Base-by-base conservation (phyloP, 2,329 filamentous ascomycete species). In the Nothomitra cinnamomea region DNA sequence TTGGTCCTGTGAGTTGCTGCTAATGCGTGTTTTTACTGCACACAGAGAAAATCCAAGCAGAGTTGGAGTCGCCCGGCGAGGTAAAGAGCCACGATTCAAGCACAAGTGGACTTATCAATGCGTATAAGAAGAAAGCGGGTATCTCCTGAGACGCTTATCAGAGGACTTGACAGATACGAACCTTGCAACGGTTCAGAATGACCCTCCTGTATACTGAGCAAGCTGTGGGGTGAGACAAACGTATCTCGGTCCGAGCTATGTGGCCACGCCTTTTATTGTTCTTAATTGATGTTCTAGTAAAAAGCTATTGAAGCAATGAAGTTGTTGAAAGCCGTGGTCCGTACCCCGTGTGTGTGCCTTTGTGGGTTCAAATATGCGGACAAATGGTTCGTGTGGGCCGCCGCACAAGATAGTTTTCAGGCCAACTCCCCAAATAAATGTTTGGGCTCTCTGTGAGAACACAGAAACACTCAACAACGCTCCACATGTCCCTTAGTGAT, bases 81-180 rank as follows among this genome's bases (percentile, higher is more conserved):
- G 81, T 81, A 53, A 72, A 73, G 56, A 78, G 77, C 55, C 92
- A 98, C 70, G 92, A 98, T 68, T 73, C 80, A 57, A 92, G 85
- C 62, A 98, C 92, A 10, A 87, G 82, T 58, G 87, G 89, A 25
- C 75, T 98, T 60, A 88, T 98, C 69, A 83, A 83, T 56, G 87
- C 86, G 8, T 98, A 95, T 75, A 95, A 95, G 83, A 81, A 83
- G 72, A 81, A 78, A 75, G 69, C 76, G 53, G 69, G 70, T 56
- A 64, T 73, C 58, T 64, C n/a, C n/a, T n/a, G n/a, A n/a, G n/a
- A 50, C 8, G 24, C 42, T 13, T 21, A 2, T 8, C 8, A 45
- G 2, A 24, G 7, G 15, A 32, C 10, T 32, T 32, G 7, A 3
- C 8, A 24, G 42, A 45, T 21, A 45, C 8, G 42, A 15, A 21